Base-by-base conservation (phyloP, 2,329 filamentous ascomycete genomes). In the Truncatella angustata region DNA sequence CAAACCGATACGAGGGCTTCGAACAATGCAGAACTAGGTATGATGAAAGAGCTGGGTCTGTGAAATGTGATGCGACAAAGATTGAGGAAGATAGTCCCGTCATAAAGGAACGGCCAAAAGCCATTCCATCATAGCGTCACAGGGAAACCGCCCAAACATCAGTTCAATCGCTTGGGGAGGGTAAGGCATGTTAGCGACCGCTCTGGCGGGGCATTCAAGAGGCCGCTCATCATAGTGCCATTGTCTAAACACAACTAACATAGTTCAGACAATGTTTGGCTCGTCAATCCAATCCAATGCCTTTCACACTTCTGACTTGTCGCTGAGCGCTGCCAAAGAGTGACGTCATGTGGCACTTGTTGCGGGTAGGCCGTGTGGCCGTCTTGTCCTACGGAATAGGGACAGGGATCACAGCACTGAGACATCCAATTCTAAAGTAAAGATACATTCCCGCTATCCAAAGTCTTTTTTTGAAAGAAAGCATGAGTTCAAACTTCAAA, bases 301-400 rank as follows among this genome's bases (percentile, higher is more conserved):
- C 40, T 43, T 24, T 43, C n/a, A n/a, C n/a, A n/a, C n/a, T n/a
- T 28, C 11, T 6, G 40, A 7, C 16, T 24, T 11, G 40, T 18
- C 40, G 45, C 28, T n/a, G 24, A 48, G 45, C 28, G 45, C 34
- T 36, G 37, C 32, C n/a, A 37, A 32, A 30, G 20, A 20, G 23
- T 48, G 45, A 48, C 34, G 45, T 48, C 45, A 48, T 48, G 45
- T 48, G 45, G 45, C 45, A 48, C 45, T 24, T 34, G 21, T 10
- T n/a, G 26, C 26, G 30, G 43, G 26, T 21, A 46, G 43, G 20
- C 40, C 40, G 40, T n/a, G n/a, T n/a, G n/a, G n/a, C n/a, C n/a
- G n/a, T n/a, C n/a, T n/a, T n/a, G n/a, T n/a, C n/a, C n/a, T n/a
- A n/a, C n/a, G n/a, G 21, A 14, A 18, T 20, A n/a, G n/a, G 18